These are phyloP conservation scores for Abelmoschus esculentus DNA, from an alignment of 345 rosid genomes.

Conservation along the genomic window DNA sequence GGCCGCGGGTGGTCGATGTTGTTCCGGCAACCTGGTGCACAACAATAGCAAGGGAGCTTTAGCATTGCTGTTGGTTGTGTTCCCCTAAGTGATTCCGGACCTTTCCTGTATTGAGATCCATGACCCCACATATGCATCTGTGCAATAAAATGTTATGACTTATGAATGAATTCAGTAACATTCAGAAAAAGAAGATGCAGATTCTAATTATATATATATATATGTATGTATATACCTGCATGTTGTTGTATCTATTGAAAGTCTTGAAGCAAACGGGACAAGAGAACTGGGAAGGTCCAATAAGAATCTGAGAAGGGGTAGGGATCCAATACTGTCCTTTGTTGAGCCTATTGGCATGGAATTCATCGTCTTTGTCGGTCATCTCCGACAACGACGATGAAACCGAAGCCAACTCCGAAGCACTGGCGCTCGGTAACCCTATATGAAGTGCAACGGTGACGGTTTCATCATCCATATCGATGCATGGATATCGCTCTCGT, in stretches of 20 bases:
- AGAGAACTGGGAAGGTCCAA: conserved; percentile 95
- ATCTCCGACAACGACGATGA: conserved; percentile 44
- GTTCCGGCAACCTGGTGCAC: conserved; percentile 59
- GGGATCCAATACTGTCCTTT: conserved; percentile 99
- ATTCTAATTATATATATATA: too few relatives aligned
- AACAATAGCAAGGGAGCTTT: conserved; percentile 63
- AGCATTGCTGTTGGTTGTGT: conserved; percentile 69
- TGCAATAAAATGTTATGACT: too few relatives aligned
- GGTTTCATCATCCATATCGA: conserved; percentile 23
- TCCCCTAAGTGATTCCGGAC: conserved; percentile 65
- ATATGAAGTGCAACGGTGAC: conserved; percentile 92
- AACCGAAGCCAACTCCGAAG: conserved; percentile 65
- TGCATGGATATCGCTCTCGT: conserved; percentile 12
- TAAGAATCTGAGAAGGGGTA: conserved; percentile 93
- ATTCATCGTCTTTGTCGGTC: conserved; percentile 39
- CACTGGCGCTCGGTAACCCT: conserved; percentile 87
- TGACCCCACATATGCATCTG: conserved; percentile 95
- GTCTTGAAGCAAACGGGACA: conserved; percentile 97
- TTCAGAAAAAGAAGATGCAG: too few relatives aligned
- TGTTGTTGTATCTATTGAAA: conserved; percentile 96
- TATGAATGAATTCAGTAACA: too few relatives aligned
- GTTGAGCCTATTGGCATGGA: conserved; percentile 59
- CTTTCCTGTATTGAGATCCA: conserved; percentile 86
- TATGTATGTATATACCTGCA: conserved; percentile 50
- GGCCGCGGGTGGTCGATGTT: conserved; percentile 66